phyloP scores from a whole-genome alignment of 73 alveolate species.

The Blepharisma japonicum region DNA sequence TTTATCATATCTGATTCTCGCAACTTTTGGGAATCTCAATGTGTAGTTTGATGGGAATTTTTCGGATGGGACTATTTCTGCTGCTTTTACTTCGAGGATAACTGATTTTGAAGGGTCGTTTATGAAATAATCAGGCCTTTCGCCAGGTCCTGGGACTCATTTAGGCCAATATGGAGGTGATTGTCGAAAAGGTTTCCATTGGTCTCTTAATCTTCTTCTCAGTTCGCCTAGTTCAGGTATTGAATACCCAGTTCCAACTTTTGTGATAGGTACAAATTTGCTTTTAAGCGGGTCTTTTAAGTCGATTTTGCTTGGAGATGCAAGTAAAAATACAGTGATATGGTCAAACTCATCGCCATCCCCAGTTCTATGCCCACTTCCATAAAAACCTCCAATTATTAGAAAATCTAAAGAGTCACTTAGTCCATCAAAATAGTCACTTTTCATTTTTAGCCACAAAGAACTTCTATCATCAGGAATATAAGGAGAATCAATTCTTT shows the following conservation, averaged over 20 bases:
- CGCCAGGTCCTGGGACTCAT: slow-evolving; percentile 90
- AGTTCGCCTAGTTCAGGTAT: slow-evolving; percentile 70
- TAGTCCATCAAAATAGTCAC: slow-evolving; percentile 91
- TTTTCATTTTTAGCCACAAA: slow-evolving; percentile 92
- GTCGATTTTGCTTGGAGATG: slow-evolving; percentile 75
- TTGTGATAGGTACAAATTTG: slow-evolving; percentile 83
- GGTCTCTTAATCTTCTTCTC: slow-evolving; percentile 71
- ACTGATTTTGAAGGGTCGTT: slow-evolving; percentile 81
- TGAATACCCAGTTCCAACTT: slow-evolving; percentile 94
- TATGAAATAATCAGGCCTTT: slow-evolving; percentile 92
- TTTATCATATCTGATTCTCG: slow-evolving; percentile 88
- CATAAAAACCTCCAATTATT: slow-evolving; percentile 95
- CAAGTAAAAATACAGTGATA: slow-evolving; percentile 86
- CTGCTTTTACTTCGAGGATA: slow-evolving; percentile 94
- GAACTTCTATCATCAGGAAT: slow-evolving; percentile 90
- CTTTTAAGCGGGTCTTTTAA: slow-evolving; percentile 65
- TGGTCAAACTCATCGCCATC: slow-evolving; percentile 77
- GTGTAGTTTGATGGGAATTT: slow-evolving; percentile 86
- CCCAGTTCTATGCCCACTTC: slow-evolving; percentile 82
- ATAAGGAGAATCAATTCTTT: slow-evolving; percentile 73
- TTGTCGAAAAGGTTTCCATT: slow-evolving; percentile 77
- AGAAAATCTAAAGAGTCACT: slow-evolving; percentile 93
- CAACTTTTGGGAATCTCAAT: slow-evolving; percentile 94
- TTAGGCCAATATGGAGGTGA: slow-evolving; percentile 83
- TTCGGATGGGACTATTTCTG: slow-evolving; percentile 88